These are phyloP conservation scores for Trypanosomatidae sp. DNA, from an alignment of 208 protist species.

Conservation along the genomic window DNA sequence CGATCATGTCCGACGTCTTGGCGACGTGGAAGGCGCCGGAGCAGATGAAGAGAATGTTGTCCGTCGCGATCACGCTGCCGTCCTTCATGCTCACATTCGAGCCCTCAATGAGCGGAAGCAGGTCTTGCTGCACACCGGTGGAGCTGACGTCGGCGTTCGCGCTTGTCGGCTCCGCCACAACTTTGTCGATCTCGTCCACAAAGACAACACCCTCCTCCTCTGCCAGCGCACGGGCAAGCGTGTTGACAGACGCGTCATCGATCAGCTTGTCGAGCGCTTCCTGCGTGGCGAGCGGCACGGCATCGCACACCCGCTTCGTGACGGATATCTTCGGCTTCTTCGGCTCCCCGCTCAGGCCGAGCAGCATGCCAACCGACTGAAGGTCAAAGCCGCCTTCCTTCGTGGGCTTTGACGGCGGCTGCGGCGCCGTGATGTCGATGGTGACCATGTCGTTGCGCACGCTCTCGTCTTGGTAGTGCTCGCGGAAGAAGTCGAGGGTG, in stretches of 20 bases:
- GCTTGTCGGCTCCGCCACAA: slow-evolving; percentile 67
- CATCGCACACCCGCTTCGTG: slow-evolving; percentile 75
- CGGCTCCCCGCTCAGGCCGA: slow-evolving; percentile 55
- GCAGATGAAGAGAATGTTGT: slow-evolving; percentile 98
- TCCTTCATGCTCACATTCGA: slow-evolving; percentile 96
- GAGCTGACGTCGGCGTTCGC: slow-evolving; percentile 82
- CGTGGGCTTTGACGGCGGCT: slow-evolving; percentile 32
- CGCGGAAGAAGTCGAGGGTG: slow-evolving; percentile 80
- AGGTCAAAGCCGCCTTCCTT: slow-evolving; percentile 50
- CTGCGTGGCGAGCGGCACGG: slow-evolving; percentile 81
- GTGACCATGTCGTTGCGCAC: slow-evolving; percentile 80
- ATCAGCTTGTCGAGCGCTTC: slow-evolving; percentile 90
- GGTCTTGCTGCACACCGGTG: slow-evolving; percentile 97
- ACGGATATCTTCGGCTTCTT: slow-evolving; percentile 55
- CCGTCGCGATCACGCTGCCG: slow-evolving; percentile 93
- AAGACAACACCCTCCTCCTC: slow-evolving; percentile 98
- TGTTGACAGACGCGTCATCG: slow-evolving; percentile 85
- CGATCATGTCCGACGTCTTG: slow-evolving; percentile 94
- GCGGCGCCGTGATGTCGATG: slow-evolving; percentile 66
- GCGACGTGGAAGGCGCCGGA: slow-evolving; percentile 96
- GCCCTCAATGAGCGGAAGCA: slow-evolving; percentile 98
- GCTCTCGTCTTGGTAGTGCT: too few relatives aligned
- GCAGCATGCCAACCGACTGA: slow-evolving; percentile 64
- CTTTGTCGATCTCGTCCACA: slow-evolving; percentile 99
- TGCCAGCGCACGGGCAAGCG: slow-evolving; percentile 71